phyloP scores from a whole-genome alignment of 306 rosid genomes.

The Glycyrrhiza uralensis region DNA sequence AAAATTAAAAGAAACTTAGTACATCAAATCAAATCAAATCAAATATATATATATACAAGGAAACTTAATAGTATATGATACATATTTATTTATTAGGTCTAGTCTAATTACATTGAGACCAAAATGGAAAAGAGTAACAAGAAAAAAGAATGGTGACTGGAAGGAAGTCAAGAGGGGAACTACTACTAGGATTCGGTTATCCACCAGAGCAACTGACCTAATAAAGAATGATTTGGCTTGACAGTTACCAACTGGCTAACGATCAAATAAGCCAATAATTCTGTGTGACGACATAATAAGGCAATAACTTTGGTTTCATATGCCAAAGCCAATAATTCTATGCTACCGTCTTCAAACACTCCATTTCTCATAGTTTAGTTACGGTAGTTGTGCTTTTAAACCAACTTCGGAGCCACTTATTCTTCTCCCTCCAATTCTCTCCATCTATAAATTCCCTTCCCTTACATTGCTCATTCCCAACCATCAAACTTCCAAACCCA shows the following conservation, averaged over 20 bases:
- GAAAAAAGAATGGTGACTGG: neutral
- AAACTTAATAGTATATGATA: too few relatives aligned
- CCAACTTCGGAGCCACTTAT: constrained; percentile 47
- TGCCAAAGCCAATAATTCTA: constrained; percentile 26
- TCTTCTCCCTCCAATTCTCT: constrained; percentile 15
- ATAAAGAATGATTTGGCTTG: constrained; percentile 23
- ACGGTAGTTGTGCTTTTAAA: constrained; percentile 69
- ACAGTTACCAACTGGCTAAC: neutral
- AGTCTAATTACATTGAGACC: neutral
- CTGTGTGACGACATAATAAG: neutral
- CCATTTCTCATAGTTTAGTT: constrained; percentile 36
- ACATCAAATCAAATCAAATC: too few relatives aligned
- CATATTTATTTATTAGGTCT: neutral
- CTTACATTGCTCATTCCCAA: constrained; percentile 8
- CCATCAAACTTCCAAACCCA: neutral
- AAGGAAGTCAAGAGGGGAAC: neutral
- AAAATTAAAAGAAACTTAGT: too few relatives aligned
- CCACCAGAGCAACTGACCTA: constrained; percentile 31
- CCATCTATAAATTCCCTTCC: constrained; percentile 48
- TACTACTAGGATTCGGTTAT: constrained; percentile 27
- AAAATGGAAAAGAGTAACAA: neutral
- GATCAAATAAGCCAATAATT: neutral
- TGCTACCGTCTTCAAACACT: constrained; percentile 4
- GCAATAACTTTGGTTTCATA: neutral
- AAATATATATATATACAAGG: too few relatives aligned